Percentiles rank a stretch among this genome's conserved stretches.
Evolutionary conservation across 2,329 filamentous ascomycete species (phyloP).

Genomic region (Microdochium trichocladiopsis): DNA sequence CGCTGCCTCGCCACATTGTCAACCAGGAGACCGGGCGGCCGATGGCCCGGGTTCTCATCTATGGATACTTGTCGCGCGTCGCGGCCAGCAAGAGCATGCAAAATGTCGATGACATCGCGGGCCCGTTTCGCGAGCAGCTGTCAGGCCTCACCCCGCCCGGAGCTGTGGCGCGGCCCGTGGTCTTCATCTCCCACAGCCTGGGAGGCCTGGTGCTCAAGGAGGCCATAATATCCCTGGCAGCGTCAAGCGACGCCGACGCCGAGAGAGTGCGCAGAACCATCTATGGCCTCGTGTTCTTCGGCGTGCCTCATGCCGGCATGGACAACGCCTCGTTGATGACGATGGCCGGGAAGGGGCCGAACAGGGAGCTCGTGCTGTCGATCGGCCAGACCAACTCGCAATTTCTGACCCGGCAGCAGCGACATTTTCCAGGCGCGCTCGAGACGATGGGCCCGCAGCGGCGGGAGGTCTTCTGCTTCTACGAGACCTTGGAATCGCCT

Average conservation of each 20-base stretch:
- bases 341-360: background rate
- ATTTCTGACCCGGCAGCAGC: background rate
- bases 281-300: background rate
- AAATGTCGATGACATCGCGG: slow-evolving; percentile 9
- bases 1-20: slow-evolving; percentile 12
- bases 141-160: background rate
- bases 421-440: background rate
- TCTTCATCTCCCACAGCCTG: slow-evolving; percentile 12
- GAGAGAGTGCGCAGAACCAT: background rate
- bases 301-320: background rate
- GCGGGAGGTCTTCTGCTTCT: too few relatives aligned
- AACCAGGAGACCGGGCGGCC: background rate
- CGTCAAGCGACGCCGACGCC: background rate
- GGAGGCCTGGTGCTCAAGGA: slow-evolving; percentile 13
- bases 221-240: background rate
- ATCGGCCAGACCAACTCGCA: background rate
- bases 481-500: background rate
- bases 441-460: background rate
- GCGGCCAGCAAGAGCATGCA: slow-evolving; percentile 9
- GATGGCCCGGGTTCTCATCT: slow-evolving; percentile 14
- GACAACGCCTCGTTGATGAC: background rate
- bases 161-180: slow-evolving; percentile 2
- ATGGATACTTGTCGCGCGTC: slow-evolving; percentile 16
- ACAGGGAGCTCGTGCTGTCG: background rate
- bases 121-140: slow-evolving; percentile 2